phyloP scores from a whole-genome alignment of 169 alveolate species.

The Ichthyophthirius multifiliis region DNA sequence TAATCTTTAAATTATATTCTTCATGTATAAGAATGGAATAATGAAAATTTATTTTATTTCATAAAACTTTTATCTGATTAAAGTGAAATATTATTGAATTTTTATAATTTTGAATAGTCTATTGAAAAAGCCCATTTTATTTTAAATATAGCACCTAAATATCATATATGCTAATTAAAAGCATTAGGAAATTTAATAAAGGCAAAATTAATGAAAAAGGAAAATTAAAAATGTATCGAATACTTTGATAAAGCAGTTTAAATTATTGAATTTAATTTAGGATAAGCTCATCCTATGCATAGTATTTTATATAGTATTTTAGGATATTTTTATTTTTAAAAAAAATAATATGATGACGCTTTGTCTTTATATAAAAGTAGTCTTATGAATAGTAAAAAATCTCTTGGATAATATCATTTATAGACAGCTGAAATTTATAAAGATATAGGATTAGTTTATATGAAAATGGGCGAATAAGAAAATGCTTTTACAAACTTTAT shows the following conservation, averaged over 20 bases:
- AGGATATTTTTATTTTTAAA: slow-evolving; percentile 50
- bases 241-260: slow-evolving; percentile 51
- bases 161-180: slow-evolving; percentile 55
- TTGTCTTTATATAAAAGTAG: slow-evolving; percentile 45
- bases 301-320: slow-evolving; percentile 55
- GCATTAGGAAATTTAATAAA: slow-evolving; percentile 57
- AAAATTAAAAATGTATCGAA: slow-evolving; percentile 29
- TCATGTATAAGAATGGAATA: too few relatives aligned
- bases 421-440: slow-evolving; percentile 71
- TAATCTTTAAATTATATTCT: not conserved
- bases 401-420: slow-evolving; percentile 66
- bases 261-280: slow-evolving; percentile 60
- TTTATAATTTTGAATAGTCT: slow-evolving; percentile 36
- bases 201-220: slow-evolving; percentile 36
- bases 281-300: slow-evolving; percentile 63
- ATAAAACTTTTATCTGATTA: slow-evolving; percentile 42
- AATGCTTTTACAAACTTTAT: slow-evolving; percentile 54
- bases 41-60: too few relatives aligned
- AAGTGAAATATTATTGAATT: slow-evolving; percentile 47
- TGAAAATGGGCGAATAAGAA: slow-evolving; percentile 30
- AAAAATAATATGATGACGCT: slow-evolving; percentile 51
- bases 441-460: slow-evolving; percentile 53
- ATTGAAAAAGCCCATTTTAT: slow-evolving; percentile 41
- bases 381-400: slow-evolving; percentile 46
- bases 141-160: slow-evolving; percentile 20